Conservation (phyloP, 2,329 filamentous ascomycete genomes). For the Fusarium sarcochroum region DNA sequence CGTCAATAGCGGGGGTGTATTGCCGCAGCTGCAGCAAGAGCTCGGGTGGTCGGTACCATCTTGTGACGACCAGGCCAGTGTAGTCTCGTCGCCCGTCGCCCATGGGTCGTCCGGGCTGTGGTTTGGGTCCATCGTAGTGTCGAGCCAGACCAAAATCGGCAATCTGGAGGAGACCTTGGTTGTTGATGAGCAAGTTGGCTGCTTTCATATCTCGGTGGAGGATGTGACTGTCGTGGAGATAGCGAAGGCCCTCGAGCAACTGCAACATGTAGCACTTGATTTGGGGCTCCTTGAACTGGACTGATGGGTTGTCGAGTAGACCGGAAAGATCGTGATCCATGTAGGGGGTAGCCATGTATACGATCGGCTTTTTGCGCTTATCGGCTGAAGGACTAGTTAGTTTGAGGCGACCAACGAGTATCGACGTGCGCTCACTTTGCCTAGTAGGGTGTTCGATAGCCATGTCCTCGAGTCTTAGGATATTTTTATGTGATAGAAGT, state of each 20-base stretch:
- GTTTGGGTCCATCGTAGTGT: constrained; percentile 89
- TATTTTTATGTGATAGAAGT: constrained; percentile 90
- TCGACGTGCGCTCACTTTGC: constrained; percentile 64
- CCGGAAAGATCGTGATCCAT: constrained; percentile 99
- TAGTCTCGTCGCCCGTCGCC: constrained; percentile 92
- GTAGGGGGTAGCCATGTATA: constrained; percentile 99
- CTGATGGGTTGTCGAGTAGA: constrained; percentile 92
- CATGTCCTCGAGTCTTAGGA: constrained; percentile 94
- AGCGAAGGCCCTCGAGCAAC: constrained; percentile 88
- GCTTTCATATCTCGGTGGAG: constrained; percentile 99
- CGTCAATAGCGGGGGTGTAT: constrained; percentile 97
- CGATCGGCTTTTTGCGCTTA: constrained; percentile 84
- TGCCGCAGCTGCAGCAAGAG: constrained; percentile 87
- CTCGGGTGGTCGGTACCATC: constrained; percentile 97
- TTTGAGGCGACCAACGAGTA: neutral
- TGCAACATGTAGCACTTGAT: constrained; percentile 99
- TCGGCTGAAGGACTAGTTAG: constrained; percentile 66
- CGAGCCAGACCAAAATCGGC: constrained; percentile 96
- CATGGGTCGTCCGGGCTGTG: constrained; percentile 81
- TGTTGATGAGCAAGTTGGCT: constrained; percentile 96
- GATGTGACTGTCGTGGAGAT: constrained; percentile 91
- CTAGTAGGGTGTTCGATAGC: constrained; percentile 83
- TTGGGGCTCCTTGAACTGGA: constrained; percentile 87
- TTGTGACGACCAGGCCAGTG: constrained; percentile 94
- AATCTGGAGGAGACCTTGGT: constrained; percentile 93